Evolutionary conservation across 139 green algal species (phyloP), one percentile per base, ranked within the genome.

Genomic region (Chlorella sp.): DNA sequence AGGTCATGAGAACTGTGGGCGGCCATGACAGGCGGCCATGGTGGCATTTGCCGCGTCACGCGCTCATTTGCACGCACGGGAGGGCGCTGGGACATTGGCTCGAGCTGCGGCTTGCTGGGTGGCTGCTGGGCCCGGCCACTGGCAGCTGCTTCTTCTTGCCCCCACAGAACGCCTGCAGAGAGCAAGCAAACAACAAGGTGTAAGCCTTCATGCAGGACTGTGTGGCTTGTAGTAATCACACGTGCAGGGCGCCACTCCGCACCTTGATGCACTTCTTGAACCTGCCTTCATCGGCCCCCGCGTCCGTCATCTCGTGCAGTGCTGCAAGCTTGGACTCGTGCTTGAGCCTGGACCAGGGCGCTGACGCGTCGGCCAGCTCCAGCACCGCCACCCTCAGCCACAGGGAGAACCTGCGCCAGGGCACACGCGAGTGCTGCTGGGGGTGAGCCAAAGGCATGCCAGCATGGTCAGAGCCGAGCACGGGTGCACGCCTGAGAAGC

Each of bases 141-240:
- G n/a, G n/a, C n/a, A n/a, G n/a, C n/a, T n/a, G n/a, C 32, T 81
- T 83, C 74, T 86, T 86, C 59, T 83, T 86, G 31, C 77, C 80
- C 3, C 77, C 80, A 31, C 77, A 83, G 17, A 86, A 74, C n/a
- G 36, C 73, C 68, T 80, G 42, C 42, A 35, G 3, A 63, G 32
- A 64, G 59, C 59, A 64, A n/a, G n/a, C n/a, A n/a, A n/a, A n/a
- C n/a, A n/a, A n/a, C n/a, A n/a, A n/a, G n/a, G n/a, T n/a, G n/a
- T n/a, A n/a, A n/a, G n/a, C n/a, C n/a, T n/a, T n/a, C n/a, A n/a
- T n/a, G n/a, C n/a, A n/a, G n/a, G n/a, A n/a, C n/a, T n/a, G n/a
- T n/a, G n/a, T n/a, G n/a, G n/a, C n/a, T n/a, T n/a, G n/a, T n/a
- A n/a, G n/a, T n/a, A n/a, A n/a, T n/a, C n/a, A n/a, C n/a, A n/a